A percentile compares a stretch with the other conserved stretches of the same genome.
Conservation (phyloP, 179 eudicot species). For the Camellia oleifera region DNA sequence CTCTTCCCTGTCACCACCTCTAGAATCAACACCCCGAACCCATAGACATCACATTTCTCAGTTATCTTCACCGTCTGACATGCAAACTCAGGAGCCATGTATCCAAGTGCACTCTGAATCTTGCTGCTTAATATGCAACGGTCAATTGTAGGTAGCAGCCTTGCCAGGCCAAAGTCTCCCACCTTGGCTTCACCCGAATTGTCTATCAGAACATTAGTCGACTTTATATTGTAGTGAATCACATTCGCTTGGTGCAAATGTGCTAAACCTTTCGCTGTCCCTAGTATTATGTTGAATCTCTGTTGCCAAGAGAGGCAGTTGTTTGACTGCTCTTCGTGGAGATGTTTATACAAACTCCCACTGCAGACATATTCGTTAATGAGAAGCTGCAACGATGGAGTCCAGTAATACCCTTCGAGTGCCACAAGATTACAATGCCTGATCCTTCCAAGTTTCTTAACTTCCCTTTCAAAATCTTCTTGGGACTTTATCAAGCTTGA, state of each 20-base stretch:
- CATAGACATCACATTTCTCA: slow-evolving; percentile 85
- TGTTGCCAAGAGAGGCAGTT: slow-evolving; percentile 63
- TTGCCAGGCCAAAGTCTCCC: slow-evolving; percentile 76
- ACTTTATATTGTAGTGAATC: slow-evolving; percentile 78
- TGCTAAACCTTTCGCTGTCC: slow-evolving; percentile 72
- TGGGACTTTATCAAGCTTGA: slow-evolving; percentile 76
- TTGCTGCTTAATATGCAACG: slow-evolving; percentile 79
- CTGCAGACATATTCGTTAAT: slow-evolving; percentile 53
- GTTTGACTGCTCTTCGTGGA: slow-evolving; percentile 42
- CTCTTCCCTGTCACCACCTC: slow-evolving; percentile 78
- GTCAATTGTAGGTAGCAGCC: slow-evolving; percentile 66
- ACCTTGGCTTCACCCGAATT: slow-evolving; percentile 54
- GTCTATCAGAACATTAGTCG: slow-evolving; percentile 61
- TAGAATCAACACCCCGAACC: slow-evolving; percentile 70
- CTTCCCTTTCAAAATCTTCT: slow-evolving; percentile 77
- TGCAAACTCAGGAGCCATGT: slow-evolving; percentile 94
- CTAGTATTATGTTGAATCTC: slow-evolving; percentile 58
- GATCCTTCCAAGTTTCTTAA: slow-evolving; percentile 59
- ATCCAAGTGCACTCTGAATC: slow-evolving; percentile 91
- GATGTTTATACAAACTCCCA: slow-evolving; percentile 66
- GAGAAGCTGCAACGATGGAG: slow-evolving; percentile 73
- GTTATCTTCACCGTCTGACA: slow-evolving; percentile 84
- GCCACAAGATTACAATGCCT: slow-evolving; percentile 66
- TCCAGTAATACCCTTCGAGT: slow-evolving; percentile 85
- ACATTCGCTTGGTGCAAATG: slow-evolving; percentile 60